phyloP scores from a whole-genome alignment of 164 flowering plant genomes.

The Annona squamosa region DNA sequence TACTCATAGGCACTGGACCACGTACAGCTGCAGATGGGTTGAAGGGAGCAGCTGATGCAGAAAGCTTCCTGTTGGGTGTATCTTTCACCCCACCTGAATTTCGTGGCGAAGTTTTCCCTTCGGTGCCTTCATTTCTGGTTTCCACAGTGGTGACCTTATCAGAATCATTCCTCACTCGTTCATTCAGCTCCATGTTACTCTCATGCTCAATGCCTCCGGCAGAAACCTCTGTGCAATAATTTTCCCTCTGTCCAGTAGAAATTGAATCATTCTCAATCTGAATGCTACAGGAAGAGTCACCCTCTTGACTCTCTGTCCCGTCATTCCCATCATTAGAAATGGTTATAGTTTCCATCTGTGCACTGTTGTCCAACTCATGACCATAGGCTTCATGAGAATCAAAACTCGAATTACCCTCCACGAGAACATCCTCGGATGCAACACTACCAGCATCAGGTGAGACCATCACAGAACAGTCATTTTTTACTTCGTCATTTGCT shows the following conservation, averaged over 20 bases:
- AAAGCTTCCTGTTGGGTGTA: constrained; percentile 61
- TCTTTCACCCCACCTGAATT: constrained; percentile 39
- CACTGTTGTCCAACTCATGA: constrained; percentile 18
- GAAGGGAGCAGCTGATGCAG: constrained; percentile 94
- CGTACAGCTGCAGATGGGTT: constrained; percentile 62
- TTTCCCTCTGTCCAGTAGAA: constrained; percentile 19
- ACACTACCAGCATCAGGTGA: constrained; percentile 14
- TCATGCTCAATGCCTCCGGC: constrained; percentile 23
- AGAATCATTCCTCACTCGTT: constrained; percentile 36
- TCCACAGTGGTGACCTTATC: constrained; percentile 4
- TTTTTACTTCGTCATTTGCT: constrained; percentile 16
- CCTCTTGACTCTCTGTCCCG: background rate
- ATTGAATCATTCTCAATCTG: constrained; percentile 21
- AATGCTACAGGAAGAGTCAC: constrained; percentile 9
- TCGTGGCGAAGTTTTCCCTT: background rate
- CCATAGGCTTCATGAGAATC: constrained; percentile 15
- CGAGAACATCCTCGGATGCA: constrained; percentile 9
- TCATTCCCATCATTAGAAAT: constrained; percentile 4
- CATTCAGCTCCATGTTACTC: constrained; percentile 15
- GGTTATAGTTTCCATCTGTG: background rate
- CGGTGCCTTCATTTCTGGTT: constrained; percentile 5
- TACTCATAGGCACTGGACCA: constrained; percentile 50
- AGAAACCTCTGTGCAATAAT: constrained; percentile 17
- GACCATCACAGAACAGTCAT: constrained; percentile 17
- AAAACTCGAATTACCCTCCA: background rate